phyloP scores from a whole-genome alignment of 2,329 filamentous ascomycete genomes.

The Ophiostoma quercus region DNA sequence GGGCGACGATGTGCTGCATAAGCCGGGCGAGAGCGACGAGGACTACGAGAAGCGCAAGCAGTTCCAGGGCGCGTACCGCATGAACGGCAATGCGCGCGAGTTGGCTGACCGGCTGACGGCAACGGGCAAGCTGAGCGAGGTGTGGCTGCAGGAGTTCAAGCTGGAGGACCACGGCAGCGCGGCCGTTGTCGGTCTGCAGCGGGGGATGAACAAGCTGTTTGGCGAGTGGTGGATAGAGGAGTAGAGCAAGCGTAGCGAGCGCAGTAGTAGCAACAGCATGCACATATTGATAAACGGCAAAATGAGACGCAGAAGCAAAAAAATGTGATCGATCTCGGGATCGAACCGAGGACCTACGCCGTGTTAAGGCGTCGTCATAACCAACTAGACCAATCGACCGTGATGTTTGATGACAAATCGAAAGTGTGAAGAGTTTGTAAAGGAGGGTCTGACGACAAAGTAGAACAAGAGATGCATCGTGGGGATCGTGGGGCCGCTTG shows the following conservation, averaged over 20 bases:
- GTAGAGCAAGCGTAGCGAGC: background rate
- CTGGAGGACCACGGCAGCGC: constrained; percentile 24
- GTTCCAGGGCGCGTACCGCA: background rate
- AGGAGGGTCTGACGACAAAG: background rate
- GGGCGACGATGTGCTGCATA: constrained; percentile 13
- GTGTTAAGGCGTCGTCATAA: constrained; percentile 14
- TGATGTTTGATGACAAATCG: background rate
- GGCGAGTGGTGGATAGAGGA: constrained; percentile 19
- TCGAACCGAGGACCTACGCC: constrained; percentile 17
- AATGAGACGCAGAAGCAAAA: background rate
- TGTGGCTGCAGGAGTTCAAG: constrained; percentile 22
- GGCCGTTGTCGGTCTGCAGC: constrained; percentile 20
- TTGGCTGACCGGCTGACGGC: constrained; percentile 16
- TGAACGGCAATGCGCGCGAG: constrained; percentile 16
- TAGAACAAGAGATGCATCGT: background rate
- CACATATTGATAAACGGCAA: background rate
- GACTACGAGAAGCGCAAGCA: constrained; percentile 14
- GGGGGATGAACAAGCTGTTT: constrained; percentile 21
- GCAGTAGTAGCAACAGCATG: background rate
- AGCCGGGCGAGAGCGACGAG: constrained; percentile 20
- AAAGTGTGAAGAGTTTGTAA: background rate
- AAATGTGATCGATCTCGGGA: constrained; percentile 14
- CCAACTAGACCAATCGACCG: constrained; percentile 11
- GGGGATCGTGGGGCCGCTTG: background rate
- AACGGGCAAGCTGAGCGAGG: constrained; percentile 8